Evolutionary conservation across 2,329 filamentous ascomycete species (phyloP).

Genomic region (Apiospora aurea): DNA sequence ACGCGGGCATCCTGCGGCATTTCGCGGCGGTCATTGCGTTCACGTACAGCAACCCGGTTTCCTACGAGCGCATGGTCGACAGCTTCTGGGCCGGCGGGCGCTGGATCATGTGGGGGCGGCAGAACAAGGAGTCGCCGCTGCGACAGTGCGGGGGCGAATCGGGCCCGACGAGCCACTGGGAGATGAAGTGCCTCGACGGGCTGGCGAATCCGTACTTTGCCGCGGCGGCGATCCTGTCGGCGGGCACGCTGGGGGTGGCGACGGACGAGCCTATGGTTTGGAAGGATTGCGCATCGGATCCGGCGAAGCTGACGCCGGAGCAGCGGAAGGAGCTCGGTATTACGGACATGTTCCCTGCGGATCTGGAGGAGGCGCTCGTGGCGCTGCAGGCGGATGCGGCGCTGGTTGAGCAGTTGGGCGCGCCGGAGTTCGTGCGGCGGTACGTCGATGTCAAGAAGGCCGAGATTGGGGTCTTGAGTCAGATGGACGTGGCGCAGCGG

Average conservation of each 20-base stretch:
- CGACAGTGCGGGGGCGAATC: constrained; percentile 62
- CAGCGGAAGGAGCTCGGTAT: constrained; percentile 62
- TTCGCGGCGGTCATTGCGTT: constrained; percentile 73
- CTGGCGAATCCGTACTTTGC: constrained; percentile 81
- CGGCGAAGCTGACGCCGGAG: constrained; percentile 54
- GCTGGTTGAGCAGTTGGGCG: constrained; percentile 55
- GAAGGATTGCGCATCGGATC: constrained; percentile 63
- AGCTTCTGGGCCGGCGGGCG: constrained; percentile 80
- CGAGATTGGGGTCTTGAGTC: constrained; percentile 59
- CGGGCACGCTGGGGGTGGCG: constrained; percentile 63
- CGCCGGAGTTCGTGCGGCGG: constrained; percentile 56
- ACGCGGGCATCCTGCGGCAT: constrained; percentile 73
- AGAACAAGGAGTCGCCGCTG: constrained; percentile 80
- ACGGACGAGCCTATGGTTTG: constrained; percentile 51
- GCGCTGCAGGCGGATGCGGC: constrained; percentile 56
- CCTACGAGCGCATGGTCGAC: constrained; percentile 73
- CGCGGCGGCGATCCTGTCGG: constrained; percentile 65
- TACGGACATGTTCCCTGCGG: constrained; percentile 58
- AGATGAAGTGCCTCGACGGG: constrained; percentile 80
- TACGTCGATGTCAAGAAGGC: constrained; percentile 66
- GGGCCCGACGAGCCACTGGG: constrained; percentile 67
- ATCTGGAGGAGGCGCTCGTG: constrained; percentile 60
- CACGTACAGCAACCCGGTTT: constrained; percentile 68
- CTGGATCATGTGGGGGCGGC: constrained; percentile 81
- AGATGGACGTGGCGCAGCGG: constrained; percentile 56